Evolutionary conservation across 176 grass and related monocot species (phyloP), one percentile per base, ranked within the genome.

Genomic region (Hsuehochloa calcarea): DNA sequence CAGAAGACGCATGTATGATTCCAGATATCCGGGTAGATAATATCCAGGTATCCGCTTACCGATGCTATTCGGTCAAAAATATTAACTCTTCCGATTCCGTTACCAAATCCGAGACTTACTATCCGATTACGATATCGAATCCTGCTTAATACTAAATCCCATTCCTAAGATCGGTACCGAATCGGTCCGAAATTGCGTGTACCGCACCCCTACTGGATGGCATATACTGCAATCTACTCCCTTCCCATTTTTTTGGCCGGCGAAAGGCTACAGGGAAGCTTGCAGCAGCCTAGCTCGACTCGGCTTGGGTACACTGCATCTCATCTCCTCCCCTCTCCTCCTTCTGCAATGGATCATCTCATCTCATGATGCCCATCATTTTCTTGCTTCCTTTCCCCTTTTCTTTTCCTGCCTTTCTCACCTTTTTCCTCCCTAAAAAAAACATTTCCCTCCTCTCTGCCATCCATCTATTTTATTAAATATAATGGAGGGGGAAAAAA

Each of bases 281-380:
- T 43, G 39, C 74, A 25, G 65, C 65, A 19, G 1, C 29, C 29
- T 29, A 65, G 64, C 35, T 37, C 29, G 50, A 34, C 34, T 19
- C 3, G 22, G 75, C 40, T 37, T 7, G 29, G 45, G 56, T 83
- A 86, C 84, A 50, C 82, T 52, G 80, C 65, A 61, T 40, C 80
- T 41, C 52, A 14, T 54, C 54, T 54, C 20, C 34, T 79, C 59
- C 65, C 70, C 23, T 39, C 63, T 40, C 31, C 41, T 50, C 2
- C 76, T 17, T 59, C 41, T 50, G 51, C 50, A n/a, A 46, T 72
- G 68, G 68, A 73, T 83, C 81, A 50, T 73, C 68, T 72, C 39
- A 62, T 72, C 68, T 46, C 83, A 77, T 82, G 8, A 90, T 82
- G 65, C 70, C 20, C 26, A 63, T 82, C 29, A 51, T 83, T 41